Conservation (phyloP, 2,329 filamentous ascomycete species). For the Podosphaera leucotricha region DNA sequence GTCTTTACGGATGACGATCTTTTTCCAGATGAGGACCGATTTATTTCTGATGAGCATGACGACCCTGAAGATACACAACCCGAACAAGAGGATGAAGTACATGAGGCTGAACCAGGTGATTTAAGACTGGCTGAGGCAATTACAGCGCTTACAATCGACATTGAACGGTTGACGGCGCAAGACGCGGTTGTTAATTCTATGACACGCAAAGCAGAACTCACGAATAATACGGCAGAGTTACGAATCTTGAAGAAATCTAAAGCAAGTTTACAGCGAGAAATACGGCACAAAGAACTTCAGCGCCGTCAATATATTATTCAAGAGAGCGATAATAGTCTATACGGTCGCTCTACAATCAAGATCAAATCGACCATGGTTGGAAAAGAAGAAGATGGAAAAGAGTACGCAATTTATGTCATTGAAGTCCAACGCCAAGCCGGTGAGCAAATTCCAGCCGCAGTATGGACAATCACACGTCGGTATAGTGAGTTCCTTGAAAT, state of each 20-base stretch:
- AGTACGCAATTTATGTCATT: constrained; percentile 81
- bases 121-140: constrained; percentile 86
- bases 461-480: constrained; percentile 75
- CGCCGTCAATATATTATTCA: constrained; percentile 92
- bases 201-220: constrained; percentile 82
- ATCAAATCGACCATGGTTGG: constrained; percentile 90
- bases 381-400: constrained; percentile 72
- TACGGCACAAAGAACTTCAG: constrained; percentile 82
- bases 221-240: constrained; percentile 85
- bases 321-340: constrained; percentile 92
- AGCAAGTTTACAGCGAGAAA: constrained; percentile 75
- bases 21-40: constrained; percentile 71
- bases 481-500: constrained; percentile 96
- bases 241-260: constrained; percentile 85
- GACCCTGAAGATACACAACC: constrained; percentile 36
- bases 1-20: constrained; percentile 89
- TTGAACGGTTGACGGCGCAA: constrained; percentile 69
- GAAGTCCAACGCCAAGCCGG: constrained; percentile 79
- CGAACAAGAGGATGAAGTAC: constrained; percentile 57
- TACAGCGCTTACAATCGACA: constrained; percentile 63
- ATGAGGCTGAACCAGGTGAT: constrained; percentile 85
- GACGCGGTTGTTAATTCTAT: constrained; percentile 80
- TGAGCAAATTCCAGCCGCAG: constrained; percentile 89
- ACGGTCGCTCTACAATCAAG: constrained; percentile 67
- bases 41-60: constrained; percentile 65